phyloP scores from a whole-genome alignment of 805 yeast species.

The Wickerhamiella sergipiensis region DNA sequence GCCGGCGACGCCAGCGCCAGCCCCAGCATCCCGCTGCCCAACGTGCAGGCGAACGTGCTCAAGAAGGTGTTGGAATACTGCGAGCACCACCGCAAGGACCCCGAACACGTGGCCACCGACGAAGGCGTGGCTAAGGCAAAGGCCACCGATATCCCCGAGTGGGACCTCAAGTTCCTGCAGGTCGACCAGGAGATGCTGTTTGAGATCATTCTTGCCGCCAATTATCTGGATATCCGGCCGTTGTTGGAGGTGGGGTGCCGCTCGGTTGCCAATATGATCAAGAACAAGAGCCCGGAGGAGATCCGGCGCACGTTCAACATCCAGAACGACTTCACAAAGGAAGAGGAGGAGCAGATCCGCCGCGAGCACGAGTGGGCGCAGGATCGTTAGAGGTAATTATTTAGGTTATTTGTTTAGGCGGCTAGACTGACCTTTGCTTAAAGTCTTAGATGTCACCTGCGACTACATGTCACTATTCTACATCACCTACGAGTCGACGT shows the following conservation, averaged over 20 bases:
- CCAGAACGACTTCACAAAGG: slow-evolving; percentile 34
- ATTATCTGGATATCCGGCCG: slow-evolving; percentile 33
- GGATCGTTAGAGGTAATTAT: slow-evolving; percentile 12
- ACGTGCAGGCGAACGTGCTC: slow-evolving; percentile 52
- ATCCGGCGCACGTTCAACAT: slow-evolving; percentile 33
- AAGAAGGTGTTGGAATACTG: slow-evolving; percentile 94
- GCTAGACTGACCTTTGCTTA: too few species aligned
- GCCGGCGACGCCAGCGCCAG: not conserved
- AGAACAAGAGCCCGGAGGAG: slow-evolving; percentile 33
- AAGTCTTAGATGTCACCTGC: too few species aligned
- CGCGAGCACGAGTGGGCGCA: slow-evolving; percentile 35
- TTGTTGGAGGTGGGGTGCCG: slow-evolving; percentile 35
- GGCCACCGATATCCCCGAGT: slow-evolving; percentile 83
- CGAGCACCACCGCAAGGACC: slow-evolving; percentile 71
- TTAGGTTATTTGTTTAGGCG: too few species aligned
- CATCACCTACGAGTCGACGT: too few species aligned
- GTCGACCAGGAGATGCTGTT: slow-evolving; percentile 61
- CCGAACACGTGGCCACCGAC: slow-evolving; percentile 53
- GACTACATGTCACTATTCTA: too few species aligned
- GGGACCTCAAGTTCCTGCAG: slow-evolving; percentile 89
- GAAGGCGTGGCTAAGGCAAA: slow-evolving; percentile 44
- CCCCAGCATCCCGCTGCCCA: slow-evolving; percentile 77
- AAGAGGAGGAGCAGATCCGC: slow-evolving; percentile 34
- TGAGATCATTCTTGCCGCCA: slow-evolving; percentile 35
- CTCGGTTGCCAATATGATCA: slow-evolving; percentile 36